These are phyloP conservation scores for Meira miltonrushii DNA, from an alignment of 1,284 basidiomycete species.

Conservation along the genomic window DNA sequence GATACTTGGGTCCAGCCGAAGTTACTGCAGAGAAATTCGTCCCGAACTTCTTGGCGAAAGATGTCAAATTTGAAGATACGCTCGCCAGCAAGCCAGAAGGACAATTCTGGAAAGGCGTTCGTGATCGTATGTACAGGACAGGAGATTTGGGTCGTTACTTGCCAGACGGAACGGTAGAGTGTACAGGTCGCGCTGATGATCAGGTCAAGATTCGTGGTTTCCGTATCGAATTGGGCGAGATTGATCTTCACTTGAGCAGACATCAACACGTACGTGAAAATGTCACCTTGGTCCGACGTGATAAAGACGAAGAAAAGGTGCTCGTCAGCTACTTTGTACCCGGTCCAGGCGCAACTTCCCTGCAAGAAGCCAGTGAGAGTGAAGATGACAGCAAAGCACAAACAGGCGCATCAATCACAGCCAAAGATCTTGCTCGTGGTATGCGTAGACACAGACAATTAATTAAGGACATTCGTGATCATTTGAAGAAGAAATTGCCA, in stretches of 20 bases:
- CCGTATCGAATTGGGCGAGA: conserved; percentile 96
- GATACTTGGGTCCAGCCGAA: conserved; percentile 74
- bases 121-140: conserved; percentile 95
- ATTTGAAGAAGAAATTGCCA: conserved; percentile 95
- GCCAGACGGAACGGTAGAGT: conserved; percentile 90
- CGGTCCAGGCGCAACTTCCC: conserved; percentile 62
- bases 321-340: conserved; percentile 99
- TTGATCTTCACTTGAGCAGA: conserved; percentile 90
- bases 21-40: conserved; percentile 66
- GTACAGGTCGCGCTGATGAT: conserved; percentile 94
- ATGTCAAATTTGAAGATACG: conserved; percentile 38
- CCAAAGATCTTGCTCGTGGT: conserved; percentile 33
- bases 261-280: conserved; percentile 93
- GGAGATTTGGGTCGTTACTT: conserved; percentile 94
- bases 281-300: conserved; percentile 89
- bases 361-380: conserved; percentile 59
- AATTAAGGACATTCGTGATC: conserved; percentile 81
- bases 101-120: conserved; percentile 80
- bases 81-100: conserved; percentile 41
- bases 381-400: conserved; percentile 57
- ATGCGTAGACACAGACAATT: conserved; percentile 60
- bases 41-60: conserved; percentile 47
- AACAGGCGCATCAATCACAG: conserved; percentile 21
- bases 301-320: conserved; percentile 99
- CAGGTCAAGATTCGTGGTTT: conserved; percentile 99